Conservation (phyloP, 768 basidiomycete species). For the Boletus speciosus region DNA sequence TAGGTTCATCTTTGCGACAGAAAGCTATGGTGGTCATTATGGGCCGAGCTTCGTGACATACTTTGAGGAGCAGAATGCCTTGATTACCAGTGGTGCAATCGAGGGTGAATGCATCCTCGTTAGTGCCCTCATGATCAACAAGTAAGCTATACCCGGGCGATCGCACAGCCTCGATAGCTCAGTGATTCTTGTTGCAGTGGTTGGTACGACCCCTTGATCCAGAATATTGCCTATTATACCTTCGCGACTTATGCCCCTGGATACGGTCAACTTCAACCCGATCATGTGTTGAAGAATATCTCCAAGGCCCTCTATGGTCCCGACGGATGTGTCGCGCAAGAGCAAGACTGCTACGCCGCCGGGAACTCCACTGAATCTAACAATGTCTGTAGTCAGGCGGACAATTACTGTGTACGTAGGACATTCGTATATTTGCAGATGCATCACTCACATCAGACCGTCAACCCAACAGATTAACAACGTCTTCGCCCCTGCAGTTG, state of each 20-base stretch:
- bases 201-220: conserved; percentile 64
- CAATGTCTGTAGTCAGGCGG: conserved; percentile 47
- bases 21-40: conserved; percentile 69
- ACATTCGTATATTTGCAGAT: not conserved
- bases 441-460: not conserved
- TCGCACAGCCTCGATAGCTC: not conserved
- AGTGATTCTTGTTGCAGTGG: conserved; percentile 37
- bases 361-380: conserved; percentile 45
- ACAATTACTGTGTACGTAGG: conserved; percentile 53
- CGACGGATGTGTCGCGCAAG: conserved; percentile 53
- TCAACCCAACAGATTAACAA: conserved; percentile 36
- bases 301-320: conserved; percentile 45
- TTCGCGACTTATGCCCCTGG: conserved; percentile 63
- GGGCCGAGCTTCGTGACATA: conserved; percentile 62
- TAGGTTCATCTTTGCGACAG: conserved; percentile 62
- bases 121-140: conserved; percentile 64
- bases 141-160: conserved; percentile 31
- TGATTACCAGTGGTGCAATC: conserved; percentile 43
- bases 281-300: conserved; percentile 43
- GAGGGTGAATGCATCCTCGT: conserved; percentile 51
- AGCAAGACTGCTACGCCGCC: conserved; percentile 54
- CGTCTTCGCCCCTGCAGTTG: conserved; percentile 49
- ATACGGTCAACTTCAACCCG: conserved; percentile 58
- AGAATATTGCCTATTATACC: conserved; percentile 56
- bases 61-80: conserved; percentile 58